Evolutionary conservation across 345 rosid genomes (phyloP).

Genomic region (Bruguiera parviflora): DNA sequence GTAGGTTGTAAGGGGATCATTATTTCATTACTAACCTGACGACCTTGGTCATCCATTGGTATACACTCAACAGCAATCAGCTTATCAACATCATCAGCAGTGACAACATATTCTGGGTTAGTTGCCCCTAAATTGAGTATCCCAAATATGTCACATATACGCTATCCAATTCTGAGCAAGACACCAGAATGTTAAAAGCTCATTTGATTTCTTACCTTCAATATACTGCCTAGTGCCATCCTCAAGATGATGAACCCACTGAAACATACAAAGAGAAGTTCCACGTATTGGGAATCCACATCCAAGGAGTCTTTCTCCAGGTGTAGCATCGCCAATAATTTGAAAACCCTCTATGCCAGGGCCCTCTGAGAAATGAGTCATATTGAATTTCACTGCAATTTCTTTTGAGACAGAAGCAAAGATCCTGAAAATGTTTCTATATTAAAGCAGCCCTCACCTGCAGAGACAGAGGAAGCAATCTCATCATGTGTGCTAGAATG

Average conservation of each 20-base stretch:
- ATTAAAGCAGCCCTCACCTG: slow-evolving; percentile 39
- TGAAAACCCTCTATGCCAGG: slow-evolving; percentile 94
- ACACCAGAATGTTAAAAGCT: background rate
- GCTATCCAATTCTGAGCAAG: background rate
- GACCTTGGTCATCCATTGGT: slow-evolving; percentile 98
- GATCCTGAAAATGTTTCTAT: slow-evolving; percentile 8
- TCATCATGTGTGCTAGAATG: slow-evolving; percentile 28
- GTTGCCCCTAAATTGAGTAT: slow-evolving; percentile 68
- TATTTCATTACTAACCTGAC: slow-evolving; percentile 50
- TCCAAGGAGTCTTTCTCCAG: slow-evolving; percentile 89
- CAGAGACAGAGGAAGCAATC: slow-evolving; percentile 33
- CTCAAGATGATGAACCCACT: slow-evolving; percentile 97
- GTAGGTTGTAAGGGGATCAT: slow-evolving; percentile 1
- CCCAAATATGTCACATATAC: background rate
- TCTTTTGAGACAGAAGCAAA: no score
- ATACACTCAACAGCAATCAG: slow-evolving; percentile 96
- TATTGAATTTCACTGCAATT: slow-evolving; percentile 18
- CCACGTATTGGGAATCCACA: slow-evolving; percentile 90
- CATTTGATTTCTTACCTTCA: slow-evolving; percentile 56
- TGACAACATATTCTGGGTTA: slow-evolving; percentile 91
- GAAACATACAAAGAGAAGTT: slow-evolving; percentile 97
- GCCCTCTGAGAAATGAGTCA: slow-evolving; percentile 45
- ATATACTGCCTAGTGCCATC: slow-evolving; percentile 93
- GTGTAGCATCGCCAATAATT: slow-evolving; percentile 81
- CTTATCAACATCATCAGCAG: slow-evolving; percentile 98